phyloP scores from a whole-genome alignment of 768 basidiomycete genomes.

The Plicaturopsis crispa region DNA sequence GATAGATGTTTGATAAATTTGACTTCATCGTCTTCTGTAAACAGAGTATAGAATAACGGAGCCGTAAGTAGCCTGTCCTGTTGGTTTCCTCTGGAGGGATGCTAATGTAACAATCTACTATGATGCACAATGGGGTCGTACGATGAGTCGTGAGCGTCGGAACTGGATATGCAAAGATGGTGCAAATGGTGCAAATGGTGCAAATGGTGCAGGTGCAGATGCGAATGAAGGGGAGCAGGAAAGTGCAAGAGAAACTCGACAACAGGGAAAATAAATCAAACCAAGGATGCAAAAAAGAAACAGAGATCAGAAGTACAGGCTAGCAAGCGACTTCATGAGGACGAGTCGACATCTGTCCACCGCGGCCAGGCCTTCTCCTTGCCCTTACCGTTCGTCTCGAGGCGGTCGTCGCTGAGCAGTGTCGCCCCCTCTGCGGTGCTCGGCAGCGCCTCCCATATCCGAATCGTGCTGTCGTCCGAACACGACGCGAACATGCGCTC shows the following conservation, averaged over 20 bases:
- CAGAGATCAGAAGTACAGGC: not conserved
- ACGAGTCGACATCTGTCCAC: slow-evolving; percentile 28
- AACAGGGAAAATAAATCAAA: not conserved
- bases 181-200: slow-evolving; percentile 2
- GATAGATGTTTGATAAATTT: not conserved
- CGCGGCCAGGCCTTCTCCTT: slow-evolving; percentile 56
- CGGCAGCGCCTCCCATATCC: slow-evolving; percentile 74
- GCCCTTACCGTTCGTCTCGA: slow-evolving; percentile 41
- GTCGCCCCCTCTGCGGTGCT: slow-evolving; percentile 17
- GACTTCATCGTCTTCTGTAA: too few species aligned
- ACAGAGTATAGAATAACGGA: not conserved
- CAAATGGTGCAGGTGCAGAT: slow-evolving; percentile 18
- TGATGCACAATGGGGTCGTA: slow-evolving; percentile 23
- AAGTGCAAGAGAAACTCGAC: not conserved
- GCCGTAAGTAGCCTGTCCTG: not conserved
- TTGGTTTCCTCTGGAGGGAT: slow-evolving; percentile 9
- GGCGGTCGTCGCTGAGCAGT: slow-evolving; percentile 10
- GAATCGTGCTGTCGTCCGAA: slow-evolving; percentile 86
- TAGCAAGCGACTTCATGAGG: slow-evolving; percentile 1
- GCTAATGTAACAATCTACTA: slow-evolving; percentile 24
- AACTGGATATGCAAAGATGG: too few species aligned
- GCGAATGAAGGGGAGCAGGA: slow-evolving; percentile 16
- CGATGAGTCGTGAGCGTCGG: slow-evolving; percentile 12
- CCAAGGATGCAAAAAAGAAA: not conserved
- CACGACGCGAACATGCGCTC: slow-evolving; percentile 93